These are phyloP conservation scores for Plenodomus tracheiphilus DNA, from an alignment of 2,329 filamentous ascomycete species.

Conservation along the genomic window DNA sequence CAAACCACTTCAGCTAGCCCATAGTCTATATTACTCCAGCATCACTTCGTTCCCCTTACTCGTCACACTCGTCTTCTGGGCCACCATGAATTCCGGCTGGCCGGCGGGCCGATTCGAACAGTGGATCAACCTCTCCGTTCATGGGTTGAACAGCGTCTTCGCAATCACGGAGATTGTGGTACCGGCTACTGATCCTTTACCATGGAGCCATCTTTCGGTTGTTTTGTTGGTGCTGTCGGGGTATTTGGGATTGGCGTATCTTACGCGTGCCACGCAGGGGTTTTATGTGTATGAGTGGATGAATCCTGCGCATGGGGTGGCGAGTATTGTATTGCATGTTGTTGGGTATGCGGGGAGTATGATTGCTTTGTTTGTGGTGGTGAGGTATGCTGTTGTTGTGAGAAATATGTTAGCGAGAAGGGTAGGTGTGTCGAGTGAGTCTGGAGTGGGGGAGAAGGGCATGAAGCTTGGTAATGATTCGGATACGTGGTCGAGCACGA, in stretches of 20 bases:
- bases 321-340: conserved; percentile 26
- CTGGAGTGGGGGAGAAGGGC: conserved; percentile 12
- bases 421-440: conserved; percentile 2
- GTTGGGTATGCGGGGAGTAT: conserved; percentile 26
- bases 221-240: conserved; percentile 67
- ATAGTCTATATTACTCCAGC: conserved; percentile 43
- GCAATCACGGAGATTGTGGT: conserved; percentile 74
- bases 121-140: conserved; percentile 68
- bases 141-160: conserved; percentile 72
- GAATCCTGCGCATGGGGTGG: conserved; percentile 29
- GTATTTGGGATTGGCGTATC: conserved; percentile 73
- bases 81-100: conserved; percentile 49
- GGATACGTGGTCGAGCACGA: conserved; percentile 16
- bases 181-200: conserved; percentile 63
- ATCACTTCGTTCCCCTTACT: conserved; percentile 45
- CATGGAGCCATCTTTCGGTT: conserved; percentile 66
- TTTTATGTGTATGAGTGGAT: conserved; percentile 72
- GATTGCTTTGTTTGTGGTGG: conserved; percentile 21
- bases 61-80: conserved; percentile 48
- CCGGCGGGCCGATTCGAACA: conserved; percentile 32
- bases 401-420: conserved; percentile 16
- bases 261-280: conserved; percentile 67
- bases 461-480: conserved; percentile 14
- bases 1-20: conserved; percentile 33
- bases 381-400: conserved; percentile 13